Evolutionary conservation across 352 stramenopile genomes (phyloP).

Genomic region (Phytopythium aichiense): DNA sequence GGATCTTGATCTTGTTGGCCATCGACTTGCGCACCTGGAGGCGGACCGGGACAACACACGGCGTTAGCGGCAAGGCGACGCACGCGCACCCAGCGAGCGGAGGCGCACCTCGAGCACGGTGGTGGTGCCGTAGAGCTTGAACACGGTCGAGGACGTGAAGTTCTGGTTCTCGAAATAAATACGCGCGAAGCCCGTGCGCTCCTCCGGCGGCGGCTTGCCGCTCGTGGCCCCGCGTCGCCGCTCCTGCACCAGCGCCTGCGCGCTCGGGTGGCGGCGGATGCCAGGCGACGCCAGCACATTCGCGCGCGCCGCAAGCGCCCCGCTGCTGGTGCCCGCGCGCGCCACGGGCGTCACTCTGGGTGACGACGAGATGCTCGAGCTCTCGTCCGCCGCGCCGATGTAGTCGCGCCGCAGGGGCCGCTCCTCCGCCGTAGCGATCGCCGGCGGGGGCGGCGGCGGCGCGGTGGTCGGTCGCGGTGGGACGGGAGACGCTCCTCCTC

Average conservation of each 20-base stretch:
- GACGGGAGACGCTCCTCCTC: not conserved
- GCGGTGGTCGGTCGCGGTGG: not conserved
- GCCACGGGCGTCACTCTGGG: not conserved
- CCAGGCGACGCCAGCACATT: not conserved
- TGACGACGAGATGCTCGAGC: slow-evolving; percentile 1
- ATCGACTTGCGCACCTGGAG: slow-evolving; percentile 70
- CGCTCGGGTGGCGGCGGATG: not conserved
- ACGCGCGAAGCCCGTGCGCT: slow-evolving; percentile 65
- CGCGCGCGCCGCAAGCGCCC: not conserved
- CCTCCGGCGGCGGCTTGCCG: slow-evolving; percentile 27
- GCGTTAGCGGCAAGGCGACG: not conserved
- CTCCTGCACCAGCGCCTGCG: not conserved
- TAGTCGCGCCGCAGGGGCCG: not conserved
- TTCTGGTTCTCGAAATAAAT: slow-evolving; percentile 85
- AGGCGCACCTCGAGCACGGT: slow-evolving; percentile 60
- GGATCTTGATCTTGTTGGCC: slow-evolving; percentile 81
- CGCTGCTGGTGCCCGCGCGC: not conserved
- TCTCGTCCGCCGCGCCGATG: slow-evolving; percentile 3
- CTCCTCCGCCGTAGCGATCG: not conserved
- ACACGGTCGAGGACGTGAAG: slow-evolving; percentile 81
- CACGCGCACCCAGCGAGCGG: not conserved
- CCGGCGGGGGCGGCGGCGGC: not conserved
- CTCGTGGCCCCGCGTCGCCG: slow-evolving; percentile 1
- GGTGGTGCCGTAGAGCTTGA: slow-evolving; percentile 62
- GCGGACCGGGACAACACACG: not conserved